These are phyloP conservation scores for Penicillium fuscoglaucum DNA, from an alignment of 2,329 filamentous ascomycete species.

Conservation along the genomic window DNA sequence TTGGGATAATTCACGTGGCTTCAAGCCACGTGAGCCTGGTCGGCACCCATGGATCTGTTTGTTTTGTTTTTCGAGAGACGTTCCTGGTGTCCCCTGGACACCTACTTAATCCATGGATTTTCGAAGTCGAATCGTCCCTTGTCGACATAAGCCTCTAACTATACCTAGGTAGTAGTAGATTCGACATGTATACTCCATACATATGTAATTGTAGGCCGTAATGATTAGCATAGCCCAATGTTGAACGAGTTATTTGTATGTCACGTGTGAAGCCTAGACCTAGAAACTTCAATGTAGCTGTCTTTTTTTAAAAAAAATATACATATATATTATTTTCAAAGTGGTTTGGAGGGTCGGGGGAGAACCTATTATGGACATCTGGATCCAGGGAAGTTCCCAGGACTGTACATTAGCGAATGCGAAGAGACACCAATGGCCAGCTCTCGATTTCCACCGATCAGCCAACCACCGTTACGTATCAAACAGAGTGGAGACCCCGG, in stretches of 20 bases:
- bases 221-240: background rate
- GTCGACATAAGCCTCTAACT: background rate
- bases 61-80: background rate
- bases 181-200: background rate
- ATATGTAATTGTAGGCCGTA: background rate
- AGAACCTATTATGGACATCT: background rate
- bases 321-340: background rate
- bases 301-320: background rate
- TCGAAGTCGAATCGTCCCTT: background rate
- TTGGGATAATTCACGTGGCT: background rate
- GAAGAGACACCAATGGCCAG: too few relatives aligned
- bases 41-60: background rate
- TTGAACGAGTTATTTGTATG: too few relatives aligned
- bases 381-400: background rate
- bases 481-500: slow-evolving; percentile 10
- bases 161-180: background rate
- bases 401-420: background rate
- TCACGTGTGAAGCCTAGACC: background rate
- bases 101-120: background rate
- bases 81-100: background rate
- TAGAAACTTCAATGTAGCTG: background rate
- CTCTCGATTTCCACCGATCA: too few relatives aligned
- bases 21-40: background rate
- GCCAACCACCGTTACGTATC: too few relatives aligned
- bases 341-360: background rate